These are phyloP conservation scores for Knoxdaviesia capensis DNA, from an alignment of 2,329 filamentous ascomycete genomes.

Conservation along the genomic window DNA sequence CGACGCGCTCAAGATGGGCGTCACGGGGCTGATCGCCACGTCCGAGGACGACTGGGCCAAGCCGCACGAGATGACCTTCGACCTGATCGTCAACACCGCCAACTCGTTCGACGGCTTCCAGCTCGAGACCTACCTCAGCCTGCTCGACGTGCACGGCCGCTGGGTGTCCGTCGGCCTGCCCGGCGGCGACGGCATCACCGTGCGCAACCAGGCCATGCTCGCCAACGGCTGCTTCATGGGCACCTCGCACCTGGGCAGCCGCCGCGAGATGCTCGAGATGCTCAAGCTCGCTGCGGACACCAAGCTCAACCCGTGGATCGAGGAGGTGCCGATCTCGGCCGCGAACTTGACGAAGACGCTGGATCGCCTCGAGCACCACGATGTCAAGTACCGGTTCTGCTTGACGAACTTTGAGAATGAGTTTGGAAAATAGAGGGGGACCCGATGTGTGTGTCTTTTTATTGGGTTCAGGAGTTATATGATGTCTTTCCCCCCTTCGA, in stretches of 20 bases:
- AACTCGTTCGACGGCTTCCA: slow-evolving; percentile 50
- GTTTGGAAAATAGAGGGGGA: slow-evolving; percentile 24
- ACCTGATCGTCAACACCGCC: slow-evolving; percentile 54
- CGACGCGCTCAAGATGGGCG: slow-evolving; percentile 32
- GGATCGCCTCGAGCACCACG: slow-evolving; percentile 46
- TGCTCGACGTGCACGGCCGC: slow-evolving; percentile 63
- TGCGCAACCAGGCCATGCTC: slow-evolving; percentile 58
- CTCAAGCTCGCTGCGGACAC: slow-evolving; percentile 50
- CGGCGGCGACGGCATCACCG: slow-evolving; percentile 49
- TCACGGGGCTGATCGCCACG: slow-evolving; percentile 34
- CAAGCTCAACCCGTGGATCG: slow-evolving; percentile 48
- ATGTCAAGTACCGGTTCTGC: slow-evolving; percentile 58
- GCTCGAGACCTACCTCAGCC: slow-evolving; percentile 49
- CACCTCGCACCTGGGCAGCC: slow-evolving; percentile 48
- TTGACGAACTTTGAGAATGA: slow-evolving; percentile 49
- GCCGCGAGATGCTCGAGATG: slow-evolving; percentile 53
- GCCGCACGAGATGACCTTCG: slow-evolving; percentile 35
- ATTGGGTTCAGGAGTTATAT: no score
- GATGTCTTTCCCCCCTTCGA: no score
- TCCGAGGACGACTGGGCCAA: slow-evolving; percentile 30
- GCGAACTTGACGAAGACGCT: slow-evolving; percentile 52
- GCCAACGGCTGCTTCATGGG: slow-evolving; percentile 56
- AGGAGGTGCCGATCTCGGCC: slow-evolving; percentile 53
- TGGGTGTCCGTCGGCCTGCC: slow-evolving; percentile 69
- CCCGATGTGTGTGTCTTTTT: no score